Evolutionary conservation across 805 yeast species (phyloP), one percentile per base, ranked within the genome.

Genomic region (Candida namnaoensis): DNA sequence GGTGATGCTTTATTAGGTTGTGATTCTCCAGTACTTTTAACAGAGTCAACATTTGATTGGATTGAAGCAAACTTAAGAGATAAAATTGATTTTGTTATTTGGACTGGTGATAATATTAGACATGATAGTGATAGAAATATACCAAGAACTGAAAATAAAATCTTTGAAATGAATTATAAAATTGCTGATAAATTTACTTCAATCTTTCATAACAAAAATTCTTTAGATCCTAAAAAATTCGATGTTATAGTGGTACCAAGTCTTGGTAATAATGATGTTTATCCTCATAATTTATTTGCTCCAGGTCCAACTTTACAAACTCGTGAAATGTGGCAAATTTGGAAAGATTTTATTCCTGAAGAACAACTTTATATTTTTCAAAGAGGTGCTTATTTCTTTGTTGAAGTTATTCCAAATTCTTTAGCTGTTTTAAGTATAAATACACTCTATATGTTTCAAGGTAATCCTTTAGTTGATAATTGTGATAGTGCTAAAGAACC

Each of bases 281-380:
- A 78, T 57, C 95, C 96, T 1, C 96, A 87, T 62, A 87, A 87
- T 55, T 64, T 87, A 57, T 83, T 85, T 59, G 76, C 91, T 0
- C 77, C 88, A 1, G 96, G 96, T 0, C 95, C 96, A 13, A 84
- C 95, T n/a, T 62, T 83, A 45, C 95, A 86, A 58, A 87, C 95
- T 0, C 66, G 93, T 53, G 90, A 84, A 58, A 61, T 85, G 59
- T 81, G 68, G 62, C 72, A 71, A 45, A 78, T 86, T 39, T 87
- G 95, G 95, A 65, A 76, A 38, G 64, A 70, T 44, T 83, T 78
- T 50, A 69, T 88, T 12, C 95, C 96, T 8, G 78, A 80, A 47
- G 80, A 79, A 41, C 95, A 87, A 58, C 68, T 80, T 56, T 87
- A 83, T 54, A 70, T 76, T 23, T 87, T 87, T 61, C 78, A 76